These are phyloP conservation scores for Pelargonium myrrhifolium DNA, from an alignment of 441 rosid species.

Conservation along the genomic window DNA sequence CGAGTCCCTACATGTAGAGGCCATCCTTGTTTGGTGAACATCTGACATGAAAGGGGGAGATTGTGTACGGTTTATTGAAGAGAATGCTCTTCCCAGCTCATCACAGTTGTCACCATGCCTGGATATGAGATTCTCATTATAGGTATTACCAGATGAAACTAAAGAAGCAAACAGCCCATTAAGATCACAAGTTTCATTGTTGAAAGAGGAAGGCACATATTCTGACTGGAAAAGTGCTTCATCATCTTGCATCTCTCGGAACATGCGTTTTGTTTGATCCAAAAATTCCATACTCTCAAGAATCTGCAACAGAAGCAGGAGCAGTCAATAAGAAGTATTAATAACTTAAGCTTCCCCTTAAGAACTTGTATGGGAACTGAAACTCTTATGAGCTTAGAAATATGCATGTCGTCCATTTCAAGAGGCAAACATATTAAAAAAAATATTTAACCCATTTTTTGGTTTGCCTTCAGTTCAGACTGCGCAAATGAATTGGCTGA, in stretches of 20 bases:
- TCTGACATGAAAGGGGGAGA: constrained; percentile 25
- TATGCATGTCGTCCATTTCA: no score
- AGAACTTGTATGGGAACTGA: no score
- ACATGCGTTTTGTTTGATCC: constrained; percentile 43
- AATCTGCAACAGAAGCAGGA: constrained; percentile 35
- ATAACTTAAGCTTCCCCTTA: no score
- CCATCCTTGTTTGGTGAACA: constrained; percentile 25
- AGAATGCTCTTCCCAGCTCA: constrained; percentile 37
- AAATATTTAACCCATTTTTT: no score
- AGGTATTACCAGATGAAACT: constrained; percentile 18
- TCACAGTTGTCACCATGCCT: constrained; percentile 29
- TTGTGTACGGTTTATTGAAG: constrained; percentile 24
- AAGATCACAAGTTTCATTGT: constrained; percentile 34
- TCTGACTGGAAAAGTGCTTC: constrained; percentile 17
- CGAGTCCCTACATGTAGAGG: constrained; percentile 21
- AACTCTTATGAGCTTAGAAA: no score
- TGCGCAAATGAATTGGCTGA: no score
- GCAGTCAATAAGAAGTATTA: constrained; percentile 1
- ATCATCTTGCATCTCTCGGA: constrained; percentile 27
- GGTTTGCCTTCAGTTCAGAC: no score
- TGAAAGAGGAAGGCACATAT: constrained; percentile 27
- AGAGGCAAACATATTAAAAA: no score
- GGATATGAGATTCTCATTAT: constrained; percentile 28
- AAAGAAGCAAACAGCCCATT: constrained; percentile 52
- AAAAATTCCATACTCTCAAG: constrained; percentile 49